Evolutionary conservation across 805 yeast genomes (phyloP), one percentile per base, ranked within the genome.

Genomic region (Candida quercuum): DNA sequence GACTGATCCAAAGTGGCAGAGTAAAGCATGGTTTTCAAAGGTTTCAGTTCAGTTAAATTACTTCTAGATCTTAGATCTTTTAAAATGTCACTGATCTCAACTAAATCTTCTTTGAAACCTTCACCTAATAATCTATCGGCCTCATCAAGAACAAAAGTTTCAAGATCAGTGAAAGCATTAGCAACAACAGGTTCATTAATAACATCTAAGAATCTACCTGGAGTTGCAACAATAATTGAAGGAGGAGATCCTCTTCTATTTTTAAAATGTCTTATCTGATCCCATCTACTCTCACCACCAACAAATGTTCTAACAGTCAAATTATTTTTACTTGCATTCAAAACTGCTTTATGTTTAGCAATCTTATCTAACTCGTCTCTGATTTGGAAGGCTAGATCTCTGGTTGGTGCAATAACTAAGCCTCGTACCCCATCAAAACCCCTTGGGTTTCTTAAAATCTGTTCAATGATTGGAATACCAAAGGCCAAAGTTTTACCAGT

Each of bases 401-500:
- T 76, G 6, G 96, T 88, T 33, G 97, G 97, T 3, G 91, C 82
- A 38, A 88, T 72, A 18, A 88, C 75, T 40, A 89, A 72, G 23
- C 87, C 69, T 46, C 72, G 67, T 15, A 77, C 81, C 29, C 64
- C 57, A 5, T 57, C 53, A 14, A 56, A 60, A 3, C 41, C 40
- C 10, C 45, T 36, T 27, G 55, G 51, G 11, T 47, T 49, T 46
- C 54, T 64, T 61, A 53, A 65, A 46, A 41, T 71, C 61, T 75
- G 72, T 54, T 86, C 83, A 32, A 86, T 63, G 11, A 85, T 64
- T 3, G 96, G 96, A 30, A 89, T 67, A 42, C 89, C 81, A 59
- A 86, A 88, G 0, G 96, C 94, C 45, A 85, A 76, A 0, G 97
- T 88, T 59, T 88, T 88, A 53, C 97, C 97, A 2, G 97, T 88